Percentiles rank a stretch among this genome's conserved stretches.
These are phyloP conservation scores for Chloropicon primus DNA, from an alignment of 139 green algal species.

Conservation along the genomic window DNA sequence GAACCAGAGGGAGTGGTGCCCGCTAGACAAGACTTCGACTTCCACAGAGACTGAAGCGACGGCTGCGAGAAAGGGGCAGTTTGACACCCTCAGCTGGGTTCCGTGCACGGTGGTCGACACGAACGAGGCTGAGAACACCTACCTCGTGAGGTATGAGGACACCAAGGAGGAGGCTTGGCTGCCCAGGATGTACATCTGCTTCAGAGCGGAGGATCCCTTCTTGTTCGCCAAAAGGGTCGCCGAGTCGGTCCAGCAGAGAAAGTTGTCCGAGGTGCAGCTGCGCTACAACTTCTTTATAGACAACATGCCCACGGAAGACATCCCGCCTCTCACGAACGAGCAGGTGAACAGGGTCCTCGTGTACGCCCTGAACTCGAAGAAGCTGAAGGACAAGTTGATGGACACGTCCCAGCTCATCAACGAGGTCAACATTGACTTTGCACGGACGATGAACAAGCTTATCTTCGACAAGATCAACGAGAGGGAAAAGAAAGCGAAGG, in stretches of 20 bases:
- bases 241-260: conserved; percentile 24
- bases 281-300: conserved; percentile 59
- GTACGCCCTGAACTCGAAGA: conserved; percentile 52
- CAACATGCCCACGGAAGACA: conserved; percentile 67
- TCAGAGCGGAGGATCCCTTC: conserved; percentile 53
- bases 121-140: conserved; percentile 23
- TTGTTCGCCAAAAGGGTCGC: conserved; percentile 39
- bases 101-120: conserved; percentile 23
- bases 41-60: conserved; percentile 9
- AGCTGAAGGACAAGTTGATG: conserved; percentile 55
- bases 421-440: conserved; percentile 65
- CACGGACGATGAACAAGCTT: conserved; percentile 63
- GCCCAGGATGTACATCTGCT: conserved; percentile 47
- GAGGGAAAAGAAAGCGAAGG: not conserved
- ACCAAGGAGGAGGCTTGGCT: conserved; percentile 17
- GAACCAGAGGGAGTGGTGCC: conserved; percentile 38
- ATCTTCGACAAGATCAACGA: conserved; percentile 27
- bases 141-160: conserved; percentile 8
- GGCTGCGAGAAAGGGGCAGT: conserved; percentile 2
- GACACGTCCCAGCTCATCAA: conserved; percentile 52
- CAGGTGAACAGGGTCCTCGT: conserved; percentile 52
- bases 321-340: conserved; percentile 48
- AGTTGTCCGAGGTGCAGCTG: conserved; percentile 32
- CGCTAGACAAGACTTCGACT: conserved; percentile 10
- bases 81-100: not conserved